phyloP scores from a whole-genome alignment of 2,329 filamentous ascomycete species.

The Colletotrichum limetticola region DNA sequence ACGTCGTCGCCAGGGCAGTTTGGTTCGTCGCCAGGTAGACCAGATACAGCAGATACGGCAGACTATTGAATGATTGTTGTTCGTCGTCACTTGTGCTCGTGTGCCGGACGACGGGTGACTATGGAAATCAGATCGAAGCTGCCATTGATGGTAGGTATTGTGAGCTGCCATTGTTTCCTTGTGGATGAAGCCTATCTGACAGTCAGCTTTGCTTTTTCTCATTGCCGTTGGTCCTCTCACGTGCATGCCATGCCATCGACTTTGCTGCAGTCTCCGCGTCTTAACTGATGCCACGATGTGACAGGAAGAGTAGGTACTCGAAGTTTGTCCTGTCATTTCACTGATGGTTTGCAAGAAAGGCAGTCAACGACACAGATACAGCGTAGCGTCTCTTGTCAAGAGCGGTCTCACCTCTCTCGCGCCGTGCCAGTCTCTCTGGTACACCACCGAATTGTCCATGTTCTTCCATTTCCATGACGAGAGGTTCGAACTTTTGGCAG shows the following conservation, averaged over 20 bases:
- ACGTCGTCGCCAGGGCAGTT: not conserved
- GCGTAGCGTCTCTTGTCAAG: not conserved
- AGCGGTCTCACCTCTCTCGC: not conserved
- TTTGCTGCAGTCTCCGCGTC: conserved; percentile 1
- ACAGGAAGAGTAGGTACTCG: not conserved
- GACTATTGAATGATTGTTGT: not conserved
- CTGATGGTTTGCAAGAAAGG: not conserved
- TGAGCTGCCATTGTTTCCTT: not conserved
- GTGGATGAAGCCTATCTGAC: not conserved
- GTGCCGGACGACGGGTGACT: not conserved
- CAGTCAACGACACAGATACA: not conserved
- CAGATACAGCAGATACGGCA: not conserved
- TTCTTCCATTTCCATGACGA: not conserved
- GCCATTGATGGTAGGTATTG: not conserved
- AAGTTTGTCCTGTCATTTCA: not conserved
- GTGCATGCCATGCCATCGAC: not conserved
- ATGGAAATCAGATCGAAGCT: not conserved
- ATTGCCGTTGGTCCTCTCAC: not conserved
- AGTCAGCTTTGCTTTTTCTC: conserved; percentile 13
- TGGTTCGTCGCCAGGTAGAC: not conserved
- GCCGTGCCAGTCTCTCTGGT: conserved; percentile 11
- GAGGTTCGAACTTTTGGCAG: not conserved
- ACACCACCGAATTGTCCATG: not conserved
- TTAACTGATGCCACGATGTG: conserved; percentile 2
- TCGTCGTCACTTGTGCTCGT: not conserved